phyloP scores from a whole-genome alignment of 2,329 filamentous ascomycete species.

The Stromatinia cepivora region DNA sequence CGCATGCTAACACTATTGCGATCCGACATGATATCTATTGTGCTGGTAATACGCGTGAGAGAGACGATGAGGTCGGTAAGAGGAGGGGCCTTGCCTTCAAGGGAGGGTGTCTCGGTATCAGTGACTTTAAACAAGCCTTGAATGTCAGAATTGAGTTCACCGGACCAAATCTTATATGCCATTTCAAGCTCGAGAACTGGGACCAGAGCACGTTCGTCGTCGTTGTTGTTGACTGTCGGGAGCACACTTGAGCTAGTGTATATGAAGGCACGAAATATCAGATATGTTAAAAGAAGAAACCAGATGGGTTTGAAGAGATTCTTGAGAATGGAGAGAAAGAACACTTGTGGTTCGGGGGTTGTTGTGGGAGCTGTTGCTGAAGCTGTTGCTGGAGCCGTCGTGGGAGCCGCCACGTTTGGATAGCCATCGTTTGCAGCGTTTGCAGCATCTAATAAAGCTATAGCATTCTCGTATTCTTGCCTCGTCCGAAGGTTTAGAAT shows the following conservation, averaged over 20 bases:
- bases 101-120: background rate
- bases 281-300: background rate
- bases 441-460: background rate
- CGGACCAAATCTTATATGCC: background rate
- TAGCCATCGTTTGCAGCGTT: background rate
- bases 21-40: background rate
- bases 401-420: background rate
- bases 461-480: background rate
- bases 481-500: background rate
- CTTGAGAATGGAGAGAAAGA: background rate
- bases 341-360: background rate
- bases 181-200: background rate
- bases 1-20: background rate
- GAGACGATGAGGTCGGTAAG: background rate
- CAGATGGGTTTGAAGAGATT: background rate
- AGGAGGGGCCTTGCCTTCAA: background rate
- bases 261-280: background rate
- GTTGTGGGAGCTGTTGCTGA: too few species aligned
- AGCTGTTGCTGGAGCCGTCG: background rate
- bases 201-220: background rate
- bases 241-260: background rate
- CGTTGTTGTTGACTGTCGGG: background rate
- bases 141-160: background rate
- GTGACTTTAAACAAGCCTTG: background rate
- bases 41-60: background rate